A percentile compares a stretch with the other conserved stretches of the same genome.
phyloP scores from a whole-genome alignment of 441 rosid species.

The Populus tomentosa region DNA sequence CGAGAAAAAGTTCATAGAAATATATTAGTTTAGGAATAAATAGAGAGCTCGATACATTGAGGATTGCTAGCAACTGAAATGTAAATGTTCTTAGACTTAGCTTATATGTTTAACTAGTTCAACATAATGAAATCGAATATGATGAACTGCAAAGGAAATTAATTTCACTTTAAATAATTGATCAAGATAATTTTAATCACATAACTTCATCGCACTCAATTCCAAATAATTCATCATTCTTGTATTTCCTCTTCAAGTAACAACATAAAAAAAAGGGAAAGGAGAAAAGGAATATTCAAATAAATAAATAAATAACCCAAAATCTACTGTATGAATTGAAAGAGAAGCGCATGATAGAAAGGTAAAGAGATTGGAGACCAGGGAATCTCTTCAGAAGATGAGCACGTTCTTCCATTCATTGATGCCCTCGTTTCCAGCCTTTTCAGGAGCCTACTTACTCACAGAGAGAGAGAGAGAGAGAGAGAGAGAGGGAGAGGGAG shows the following conservation, averaged over 20 bases:
- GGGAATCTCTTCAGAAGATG: conserved; percentile 5
- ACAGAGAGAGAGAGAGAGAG: too few relatives aligned
- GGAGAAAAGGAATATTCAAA: too few relatives aligned
- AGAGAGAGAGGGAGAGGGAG: too few relatives aligned
- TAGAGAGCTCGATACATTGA: too few relatives aligned
- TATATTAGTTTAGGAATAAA: background rate
- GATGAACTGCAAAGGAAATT: background rate
- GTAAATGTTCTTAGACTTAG: too few relatives aligned
- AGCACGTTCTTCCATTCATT: conserved; percentile 8
- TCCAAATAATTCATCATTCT: background rate
- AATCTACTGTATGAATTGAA: too few relatives aligned
- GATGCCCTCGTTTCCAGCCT: background rate
- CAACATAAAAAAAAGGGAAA: background rate
- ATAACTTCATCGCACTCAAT: background rate
- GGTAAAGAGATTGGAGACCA: background rate
- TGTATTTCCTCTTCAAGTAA: background rate
- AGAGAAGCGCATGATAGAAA: background rate
- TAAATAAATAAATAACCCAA: too few relatives aligned
- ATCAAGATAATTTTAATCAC: background rate
- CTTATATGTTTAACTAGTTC: background rate
- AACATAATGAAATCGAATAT: background rate
- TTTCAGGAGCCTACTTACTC: background rate
- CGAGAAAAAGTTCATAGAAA: background rate
- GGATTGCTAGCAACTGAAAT: too few relatives aligned
- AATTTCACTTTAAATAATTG: background rate